Evolutionary conservation across 2,329 filamentous ascomycete genomes (phyloP).

Genomic region (Davidsoniella virescens): DNA sequence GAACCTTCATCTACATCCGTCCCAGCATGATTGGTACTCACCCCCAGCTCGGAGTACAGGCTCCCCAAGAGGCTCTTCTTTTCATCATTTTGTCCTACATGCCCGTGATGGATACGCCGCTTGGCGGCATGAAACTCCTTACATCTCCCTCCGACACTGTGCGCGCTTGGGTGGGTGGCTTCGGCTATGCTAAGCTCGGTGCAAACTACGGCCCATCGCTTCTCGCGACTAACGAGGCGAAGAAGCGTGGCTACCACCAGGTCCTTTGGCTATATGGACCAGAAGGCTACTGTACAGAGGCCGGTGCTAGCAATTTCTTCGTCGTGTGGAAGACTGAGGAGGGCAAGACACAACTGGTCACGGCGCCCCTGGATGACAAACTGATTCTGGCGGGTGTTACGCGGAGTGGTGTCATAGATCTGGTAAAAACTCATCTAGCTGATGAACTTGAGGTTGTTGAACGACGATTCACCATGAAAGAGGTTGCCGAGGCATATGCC

Average conservation of each 20-base stretch:
- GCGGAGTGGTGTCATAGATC: slow-evolving; percentile 60
- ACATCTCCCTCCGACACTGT: slow-evolving; percentile 70
- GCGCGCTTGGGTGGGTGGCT: slow-evolving; percentile 84
- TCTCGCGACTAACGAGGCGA: slow-evolving; percentile 60
- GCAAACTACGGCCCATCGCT: slow-evolving; percentile 85
- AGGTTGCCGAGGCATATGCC: slow-evolving; percentile 52
- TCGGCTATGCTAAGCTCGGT: slow-evolving; percentile 81
- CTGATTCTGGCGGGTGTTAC: slow-evolving; percentile 83
- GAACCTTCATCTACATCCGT: slow-evolving; percentile 66
- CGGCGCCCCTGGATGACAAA: slow-evolving; percentile 65
- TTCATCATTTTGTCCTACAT: slow-evolving; percentile 60
- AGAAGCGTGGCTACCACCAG: slow-evolving; percentile 62
- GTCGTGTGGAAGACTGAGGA: slow-evolving; percentile 55
- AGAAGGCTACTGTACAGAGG: slow-evolving; percentile 69
- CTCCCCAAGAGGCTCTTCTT: slow-evolving; percentile 70
- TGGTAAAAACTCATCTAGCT: slow-evolving; percentile 47
- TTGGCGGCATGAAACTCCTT: slow-evolving; percentile 53
- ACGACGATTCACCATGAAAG: slow-evolving; percentile 65
- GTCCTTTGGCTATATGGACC: slow-evolving; percentile 84
- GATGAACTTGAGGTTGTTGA: slow-evolving; percentile 57
- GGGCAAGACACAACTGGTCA: slow-evolving; percentile 54
- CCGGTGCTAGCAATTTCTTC: slow-evolving; percentile 86
- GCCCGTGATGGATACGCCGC: slow-evolving; percentile 35
- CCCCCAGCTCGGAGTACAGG: slow-evolving; percentile 62
- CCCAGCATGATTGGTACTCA: slow-evolving; percentile 78